These are phyloP conservation scores for Phlegmacium glaucopus DNA, from an alignment of 768 basidiomycete genomes.

Conservation along the genomic window DNA sequence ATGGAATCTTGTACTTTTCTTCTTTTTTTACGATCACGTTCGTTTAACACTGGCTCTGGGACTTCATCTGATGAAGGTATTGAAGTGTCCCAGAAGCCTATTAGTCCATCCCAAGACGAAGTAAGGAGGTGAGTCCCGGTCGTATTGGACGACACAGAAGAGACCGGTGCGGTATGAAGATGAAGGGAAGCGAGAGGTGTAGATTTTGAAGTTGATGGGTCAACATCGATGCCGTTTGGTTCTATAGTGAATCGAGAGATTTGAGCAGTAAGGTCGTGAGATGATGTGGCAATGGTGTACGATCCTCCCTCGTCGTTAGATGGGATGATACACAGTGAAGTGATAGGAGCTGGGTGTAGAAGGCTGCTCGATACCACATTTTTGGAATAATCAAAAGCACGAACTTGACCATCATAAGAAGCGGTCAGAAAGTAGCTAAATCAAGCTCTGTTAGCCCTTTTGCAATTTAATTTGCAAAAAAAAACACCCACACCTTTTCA, in stretches of 20 bases:
- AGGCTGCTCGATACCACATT: conserved; percentile 44
- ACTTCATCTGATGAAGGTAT: conserved; percentile 67
- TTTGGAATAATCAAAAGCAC: conserved; percentile 71
- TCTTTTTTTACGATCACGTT: conserved; percentile 56
- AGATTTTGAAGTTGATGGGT: conserved; percentile 26
- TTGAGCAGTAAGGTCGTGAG: conserved; percentile 75
- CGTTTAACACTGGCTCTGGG: conserved; percentile 31
- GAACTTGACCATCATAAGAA: conserved; percentile 78
- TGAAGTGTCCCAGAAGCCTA: conserved; percentile 76
- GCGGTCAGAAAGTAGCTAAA: conserved; percentile 73
- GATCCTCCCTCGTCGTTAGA: conserved; percentile 20
- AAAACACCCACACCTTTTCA: too few species aligned
- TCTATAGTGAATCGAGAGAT: conserved; percentile 41
- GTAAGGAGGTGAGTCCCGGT: conserved; percentile 70
- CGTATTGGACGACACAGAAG: conserved; percentile 58
- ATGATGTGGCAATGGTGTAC: conserved; percentile 59
- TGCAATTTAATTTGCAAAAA: too few species aligned
- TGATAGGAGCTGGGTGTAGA: conserved; percentile 65
- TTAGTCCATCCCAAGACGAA: conserved; percentile 81
- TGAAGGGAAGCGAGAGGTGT: conserved; percentile 62
- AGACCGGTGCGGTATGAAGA: conserved; percentile 79
- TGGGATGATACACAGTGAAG: conserved; percentile 58
- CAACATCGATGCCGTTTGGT: conserved; percentile 10
- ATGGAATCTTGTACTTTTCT: conserved; percentile 46
- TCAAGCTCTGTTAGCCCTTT: background rate